A percentile compares a stretch with the other conserved stretches of the same genome.
phyloP scores from a whole-genome alignment of 73 alveolate species.

The Symbiodinium pilosum region DNA sequence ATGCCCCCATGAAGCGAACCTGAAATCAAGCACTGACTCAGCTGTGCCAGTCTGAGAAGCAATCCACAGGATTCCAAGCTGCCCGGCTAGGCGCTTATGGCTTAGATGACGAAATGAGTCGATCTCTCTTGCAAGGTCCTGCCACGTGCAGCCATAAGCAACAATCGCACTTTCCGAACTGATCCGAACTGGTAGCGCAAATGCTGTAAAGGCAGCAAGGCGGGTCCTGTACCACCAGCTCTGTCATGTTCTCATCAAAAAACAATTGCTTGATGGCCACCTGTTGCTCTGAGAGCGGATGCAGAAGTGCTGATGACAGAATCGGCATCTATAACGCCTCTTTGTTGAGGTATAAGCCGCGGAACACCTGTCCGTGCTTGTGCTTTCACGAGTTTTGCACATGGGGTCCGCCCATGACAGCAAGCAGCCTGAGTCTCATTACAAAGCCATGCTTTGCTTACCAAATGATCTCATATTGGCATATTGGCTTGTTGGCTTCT shows the following conservation, averaged over 20 bases:
- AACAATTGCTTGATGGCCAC: conserved; percentile 92
- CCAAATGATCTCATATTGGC: no score
- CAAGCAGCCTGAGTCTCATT: no score
- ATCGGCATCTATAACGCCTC: background rate
- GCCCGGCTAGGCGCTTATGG: conserved; percentile 67
- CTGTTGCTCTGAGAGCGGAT: background rate
- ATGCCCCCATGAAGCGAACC: conserved; percentile 91
- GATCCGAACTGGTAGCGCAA: no score
- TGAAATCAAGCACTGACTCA: background rate
- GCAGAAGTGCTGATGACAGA: no score
- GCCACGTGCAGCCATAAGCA: no score
- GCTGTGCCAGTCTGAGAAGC: background rate
- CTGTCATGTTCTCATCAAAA: conserved; percentile 77
- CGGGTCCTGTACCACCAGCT: conserved; percentile 57
- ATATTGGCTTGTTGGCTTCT: no score
- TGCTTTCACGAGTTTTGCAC: no score
- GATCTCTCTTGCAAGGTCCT: conserved; percentile 91
- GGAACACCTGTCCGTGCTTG: background rate
- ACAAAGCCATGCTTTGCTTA: no score
- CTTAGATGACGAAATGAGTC: conserved; percentile 82
- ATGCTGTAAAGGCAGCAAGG: background rate
- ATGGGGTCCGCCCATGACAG: no score
- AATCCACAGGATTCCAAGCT: background rate
- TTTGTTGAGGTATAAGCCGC: background rate
- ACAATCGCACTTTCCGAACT: no score